Percentiles rank a stretch among this genome's conserved stretches.
These are phyloP conservation scores for Cruciata laevipes DNA, from an alignment of 257 asterid species.

Conservation along the genomic window DNA sequence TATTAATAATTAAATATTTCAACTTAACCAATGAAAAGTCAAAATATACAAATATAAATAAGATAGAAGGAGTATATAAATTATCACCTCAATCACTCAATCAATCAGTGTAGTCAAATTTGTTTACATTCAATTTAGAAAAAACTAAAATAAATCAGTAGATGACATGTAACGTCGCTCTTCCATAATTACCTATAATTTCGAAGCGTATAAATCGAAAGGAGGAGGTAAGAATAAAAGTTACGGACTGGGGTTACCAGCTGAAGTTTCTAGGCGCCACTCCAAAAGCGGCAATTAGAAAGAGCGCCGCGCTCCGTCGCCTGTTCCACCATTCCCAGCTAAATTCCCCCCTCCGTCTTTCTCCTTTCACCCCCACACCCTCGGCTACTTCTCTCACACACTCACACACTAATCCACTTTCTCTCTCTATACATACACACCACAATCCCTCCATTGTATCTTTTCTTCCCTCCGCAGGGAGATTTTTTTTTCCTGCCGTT, in stretches of 20 bases:
- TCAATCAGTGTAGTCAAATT: too few species aligned
- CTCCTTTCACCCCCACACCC: background rate
- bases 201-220: too few species aligned
- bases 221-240: background rate
- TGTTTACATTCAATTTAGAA: too few species aligned
- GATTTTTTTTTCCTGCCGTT: background rate
- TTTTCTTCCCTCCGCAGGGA: background rate
- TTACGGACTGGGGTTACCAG: background rate
- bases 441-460: background rate
- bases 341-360: too few species aligned
- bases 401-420: background rate
- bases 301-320: background rate
- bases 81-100: too few species aligned
- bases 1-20: too few species aligned
- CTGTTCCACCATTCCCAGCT: background rate
- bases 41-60: too few species aligned
- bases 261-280: constrained; percentile 1
- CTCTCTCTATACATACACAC: background rate
- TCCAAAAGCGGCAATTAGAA: background rate
- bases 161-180: too few species aligned
- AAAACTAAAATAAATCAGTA: too few species aligned
- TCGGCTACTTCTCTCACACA: background rate
- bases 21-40: too few species aligned
- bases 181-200: too few species aligned
- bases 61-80: too few species aligned